A percentile compares a stretch with the other conserved stretches of the same genome.
These are phyloP conservation scores for Hordeum pubiflorum DNA, from an alignment of 202 grass and related monocot species.

Conservation along the genomic window DNA sequence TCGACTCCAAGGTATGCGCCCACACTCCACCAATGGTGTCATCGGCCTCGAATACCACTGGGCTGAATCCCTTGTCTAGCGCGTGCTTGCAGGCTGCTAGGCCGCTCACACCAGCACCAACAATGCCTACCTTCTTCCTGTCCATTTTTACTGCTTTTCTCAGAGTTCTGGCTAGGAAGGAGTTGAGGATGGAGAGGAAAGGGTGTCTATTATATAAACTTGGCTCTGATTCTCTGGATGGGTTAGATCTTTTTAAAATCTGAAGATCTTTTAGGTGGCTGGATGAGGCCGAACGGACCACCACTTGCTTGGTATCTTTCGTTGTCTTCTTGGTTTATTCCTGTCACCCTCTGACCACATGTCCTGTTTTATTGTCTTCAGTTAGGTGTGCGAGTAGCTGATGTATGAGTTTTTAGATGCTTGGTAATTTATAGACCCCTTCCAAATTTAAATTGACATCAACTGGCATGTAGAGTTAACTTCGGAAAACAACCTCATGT, in stretches of 20 bases:
- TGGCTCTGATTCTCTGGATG: constrained; percentile 2
- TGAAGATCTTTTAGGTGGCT: constrained; percentile 28
- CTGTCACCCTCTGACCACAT: neutral
- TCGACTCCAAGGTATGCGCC: constrained; percentile 59
- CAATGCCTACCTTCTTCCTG: constrained; percentile 44
- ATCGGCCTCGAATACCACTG: constrained; percentile 57
- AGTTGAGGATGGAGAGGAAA: neutral
- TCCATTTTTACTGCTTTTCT: constrained; percentile 24
- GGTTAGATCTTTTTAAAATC: constrained; percentile 23
- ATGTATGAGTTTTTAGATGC: neutral
- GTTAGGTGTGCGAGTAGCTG: neutral
- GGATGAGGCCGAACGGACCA: constrained; percentile 22
- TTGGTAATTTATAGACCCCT: neutral
- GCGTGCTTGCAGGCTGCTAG: constrained; percentile 81
- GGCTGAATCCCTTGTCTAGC: constrained; percentile 50
- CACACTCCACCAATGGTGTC: constrained; percentile 59
- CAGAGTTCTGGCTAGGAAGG: neutral
- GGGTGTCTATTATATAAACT: constrained; percentile 3
- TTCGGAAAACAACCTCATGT: neutral
- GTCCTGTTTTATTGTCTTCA: neutral
- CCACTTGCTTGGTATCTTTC: constrained; percentile 32
- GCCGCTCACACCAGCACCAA: constrained; percentile 80
- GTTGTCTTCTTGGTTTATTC: neutral
- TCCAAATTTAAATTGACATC: neutral
- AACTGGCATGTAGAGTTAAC: neutral